Percentiles rank a stretch among this genome's conserved stretches.
phyloP scores from a whole-genome alignment of 202 grass and related monocot genomes.

The Panicum virgatum region DNA sequence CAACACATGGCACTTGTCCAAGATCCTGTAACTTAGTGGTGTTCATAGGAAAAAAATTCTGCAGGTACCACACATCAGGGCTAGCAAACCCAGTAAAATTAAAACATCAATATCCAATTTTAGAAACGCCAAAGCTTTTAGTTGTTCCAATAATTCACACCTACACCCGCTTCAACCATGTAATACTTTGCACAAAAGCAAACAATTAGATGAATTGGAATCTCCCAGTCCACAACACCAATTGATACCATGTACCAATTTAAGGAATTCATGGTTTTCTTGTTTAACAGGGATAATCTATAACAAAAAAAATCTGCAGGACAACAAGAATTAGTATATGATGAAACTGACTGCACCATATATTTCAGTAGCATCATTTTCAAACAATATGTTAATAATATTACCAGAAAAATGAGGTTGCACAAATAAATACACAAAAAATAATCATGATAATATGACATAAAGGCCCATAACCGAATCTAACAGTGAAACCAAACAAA shows the following conservation, averaged over 20 bases:
- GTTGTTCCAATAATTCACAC: background rate
- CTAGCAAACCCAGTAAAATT: background rate
- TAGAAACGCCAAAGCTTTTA: background rate
- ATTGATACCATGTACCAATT: background rate
- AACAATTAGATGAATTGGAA: background rate
- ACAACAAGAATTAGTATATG: background rate
- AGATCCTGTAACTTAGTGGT: background rate
- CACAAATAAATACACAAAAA: background rate
- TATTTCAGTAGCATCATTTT: background rate
- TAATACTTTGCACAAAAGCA: background rate
- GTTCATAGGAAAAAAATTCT: conserved; percentile 16
- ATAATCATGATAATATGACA: conserved; percentile 12
- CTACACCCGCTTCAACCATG: background rate
- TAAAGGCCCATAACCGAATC: background rate
- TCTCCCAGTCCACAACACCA: background rate
- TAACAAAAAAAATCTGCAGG: background rate
- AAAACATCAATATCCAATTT: background rate
- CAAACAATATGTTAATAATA: background rate
- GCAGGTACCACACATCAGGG: background rate
- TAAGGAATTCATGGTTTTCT: conserved; percentile 7
- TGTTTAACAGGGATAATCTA: background rate
- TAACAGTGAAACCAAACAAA: conserved; percentile 25
- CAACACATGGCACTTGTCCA: background rate
- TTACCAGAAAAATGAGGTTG: background rate
- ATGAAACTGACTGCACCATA: background rate